Conservation (phyloP, 139 green algal species). For the Volvox africanus region DNA sequence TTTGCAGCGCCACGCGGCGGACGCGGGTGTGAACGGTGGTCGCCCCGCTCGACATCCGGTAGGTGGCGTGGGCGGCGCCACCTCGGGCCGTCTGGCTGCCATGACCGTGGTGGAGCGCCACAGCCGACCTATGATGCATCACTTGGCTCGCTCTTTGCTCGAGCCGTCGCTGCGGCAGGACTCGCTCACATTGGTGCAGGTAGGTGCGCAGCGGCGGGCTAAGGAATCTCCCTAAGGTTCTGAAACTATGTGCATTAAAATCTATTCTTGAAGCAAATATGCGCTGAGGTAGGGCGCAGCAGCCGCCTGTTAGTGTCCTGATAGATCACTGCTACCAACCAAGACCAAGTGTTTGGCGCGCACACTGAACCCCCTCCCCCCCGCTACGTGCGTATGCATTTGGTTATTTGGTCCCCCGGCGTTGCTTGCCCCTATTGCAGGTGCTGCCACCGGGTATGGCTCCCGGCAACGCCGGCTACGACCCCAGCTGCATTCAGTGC, state of each 20-base stretch:
- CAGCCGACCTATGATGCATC: constrained; percentile 45
- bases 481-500: constrained; percentile 24
- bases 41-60: background rate
- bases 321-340: no score
- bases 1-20: background rate
- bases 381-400: background rate
- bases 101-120: constrained; percentile 45
- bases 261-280: no score
- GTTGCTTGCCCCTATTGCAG: background rate
- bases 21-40: background rate
- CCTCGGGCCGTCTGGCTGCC: background rate
- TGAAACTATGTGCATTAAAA: no score
- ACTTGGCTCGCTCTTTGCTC: constrained; percentile 27
- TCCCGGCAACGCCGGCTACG: constrained; percentile 28
- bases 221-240: no score
- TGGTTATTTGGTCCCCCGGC: background rate
- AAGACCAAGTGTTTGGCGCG: no score
- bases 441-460: constrained; percentile 23
- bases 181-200: constrained; percentile 13
- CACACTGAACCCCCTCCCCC: no score
- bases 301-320: no score
- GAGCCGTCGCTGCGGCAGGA: constrained; percentile 39
- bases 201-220: background rate
- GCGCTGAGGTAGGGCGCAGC: no score
- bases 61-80: constrained; percentile 19